Evolutionary conservation across 2,329 filamentous ascomycete species (phyloP).

Genomic region (Trichoderma sp.): DNA sequence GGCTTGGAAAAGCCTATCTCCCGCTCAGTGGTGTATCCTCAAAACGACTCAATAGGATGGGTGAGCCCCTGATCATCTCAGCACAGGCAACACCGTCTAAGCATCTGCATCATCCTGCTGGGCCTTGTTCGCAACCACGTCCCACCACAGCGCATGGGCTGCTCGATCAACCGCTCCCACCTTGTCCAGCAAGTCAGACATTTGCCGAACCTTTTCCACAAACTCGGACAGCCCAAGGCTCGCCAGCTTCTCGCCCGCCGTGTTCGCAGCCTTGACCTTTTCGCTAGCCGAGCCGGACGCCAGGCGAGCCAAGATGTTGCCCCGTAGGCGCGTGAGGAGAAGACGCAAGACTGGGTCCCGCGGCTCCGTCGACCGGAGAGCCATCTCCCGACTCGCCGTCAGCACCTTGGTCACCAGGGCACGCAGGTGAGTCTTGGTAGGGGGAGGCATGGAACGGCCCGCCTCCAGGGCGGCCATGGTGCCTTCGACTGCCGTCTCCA

Average conservation of each 20-base stretch:
- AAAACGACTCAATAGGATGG: not conserved
- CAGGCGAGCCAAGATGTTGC: slow-evolving; percentile 66
- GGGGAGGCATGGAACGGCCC: slow-evolving; percentile 64
- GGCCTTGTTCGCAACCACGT: slow-evolving; percentile 61
- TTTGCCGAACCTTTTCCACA: slow-evolving; percentile 65
- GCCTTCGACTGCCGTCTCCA: slow-evolving; percentile 58
- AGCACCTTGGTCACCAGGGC: slow-evolving; percentile 60
- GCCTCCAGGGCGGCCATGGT: slow-evolving; percentile 64
- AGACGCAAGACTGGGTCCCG: slow-evolving; percentile 64
- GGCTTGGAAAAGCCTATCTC: not conserved
- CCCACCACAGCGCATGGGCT: slow-evolving; percentile 70
- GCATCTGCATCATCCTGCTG: slow-evolving; percentile 42
- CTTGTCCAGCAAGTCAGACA: slow-evolving; percentile 67
- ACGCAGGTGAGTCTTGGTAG: slow-evolving; percentile 60
- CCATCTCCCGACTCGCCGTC: slow-evolving; percentile 50
- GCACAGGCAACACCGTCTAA: slow-evolving; percentile 22
- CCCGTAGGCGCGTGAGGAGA: slow-evolving; percentile 65
- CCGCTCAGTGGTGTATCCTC: not conserved
- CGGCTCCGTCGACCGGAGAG: slow-evolving; percentile 43
- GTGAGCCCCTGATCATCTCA: slow-evolving; percentile 34
- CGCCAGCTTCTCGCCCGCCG: slow-evolving; percentile 68
- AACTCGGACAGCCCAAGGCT: slow-evolving; percentile 73
- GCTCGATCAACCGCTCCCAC: slow-evolving; percentile 68
- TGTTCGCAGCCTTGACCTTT: slow-evolving; percentile 68
- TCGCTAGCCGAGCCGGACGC: slow-evolving; percentile 68